phyloP scores from a whole-genome alignment of 1,284 basidiomycete genomes.

The Ustilago lituana region DNA sequence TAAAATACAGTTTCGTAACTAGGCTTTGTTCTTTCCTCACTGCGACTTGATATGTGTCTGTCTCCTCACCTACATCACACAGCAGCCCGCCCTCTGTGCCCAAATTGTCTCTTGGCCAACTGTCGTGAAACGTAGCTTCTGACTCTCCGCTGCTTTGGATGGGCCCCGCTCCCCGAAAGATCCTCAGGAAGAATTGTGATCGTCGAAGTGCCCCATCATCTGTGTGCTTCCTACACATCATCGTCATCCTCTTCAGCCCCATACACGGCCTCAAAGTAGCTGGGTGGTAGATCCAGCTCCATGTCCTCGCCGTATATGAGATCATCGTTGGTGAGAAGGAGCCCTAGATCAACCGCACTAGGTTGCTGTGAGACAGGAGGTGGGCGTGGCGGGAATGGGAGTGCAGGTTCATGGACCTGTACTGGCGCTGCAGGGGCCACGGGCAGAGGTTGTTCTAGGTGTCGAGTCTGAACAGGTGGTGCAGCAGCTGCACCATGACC shows the following conservation, averaged over 20 bases:
- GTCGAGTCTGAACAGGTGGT: slow-evolving; percentile 9
- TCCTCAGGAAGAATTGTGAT: too few relatives aligned
- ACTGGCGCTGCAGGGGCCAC: background rate
- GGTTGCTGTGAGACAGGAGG: slow-evolving; percentile 5
- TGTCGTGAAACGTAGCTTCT: too few relatives aligned
- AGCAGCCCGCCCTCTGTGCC: too few relatives aligned
- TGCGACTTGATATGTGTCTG: too few relatives aligned
- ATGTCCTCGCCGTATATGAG: slow-evolving; percentile 46
- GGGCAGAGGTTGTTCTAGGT: slow-evolving; percentile 6
- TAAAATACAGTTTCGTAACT: slow-evolving; percentile 21
- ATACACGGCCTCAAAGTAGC: slow-evolving; percentile 59
- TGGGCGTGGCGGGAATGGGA: background rate
- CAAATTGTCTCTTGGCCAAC: too few relatives aligned
- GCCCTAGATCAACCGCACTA: background rate
- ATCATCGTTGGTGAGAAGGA: slow-evolving; percentile 21
- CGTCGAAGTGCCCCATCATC: too few relatives aligned
- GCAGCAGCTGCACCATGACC: background rate
- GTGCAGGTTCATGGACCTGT: background rate
- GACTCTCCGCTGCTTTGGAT: too few relatives aligned
- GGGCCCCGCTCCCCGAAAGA: too few relatives aligned
- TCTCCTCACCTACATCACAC: too few relatives aligned
- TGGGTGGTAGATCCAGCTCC: slow-evolving; percentile 57
- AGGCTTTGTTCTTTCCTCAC: background rate
- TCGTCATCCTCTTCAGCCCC: slow-evolving; percentile 29
- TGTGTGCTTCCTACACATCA: background rate